These are phyloP conservation scores for Lipomyces orientalis DNA, from an alignment of 805 yeast genomes.

Conservation along the genomic window DNA sequence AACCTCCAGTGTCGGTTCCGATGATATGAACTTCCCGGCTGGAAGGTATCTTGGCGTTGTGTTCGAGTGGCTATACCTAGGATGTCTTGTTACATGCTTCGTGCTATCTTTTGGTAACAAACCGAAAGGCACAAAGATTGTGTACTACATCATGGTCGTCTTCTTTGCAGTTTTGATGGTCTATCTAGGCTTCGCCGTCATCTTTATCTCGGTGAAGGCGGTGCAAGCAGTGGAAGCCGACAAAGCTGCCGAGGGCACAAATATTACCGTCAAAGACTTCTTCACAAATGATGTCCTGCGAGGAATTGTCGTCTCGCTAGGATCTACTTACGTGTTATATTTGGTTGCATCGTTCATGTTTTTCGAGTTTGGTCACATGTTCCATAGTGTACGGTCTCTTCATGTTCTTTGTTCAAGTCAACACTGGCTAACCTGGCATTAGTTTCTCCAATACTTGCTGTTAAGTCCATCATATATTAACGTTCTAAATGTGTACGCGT, in stretches of 20 bases:
- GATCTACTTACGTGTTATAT: slow-evolving; percentile 83
- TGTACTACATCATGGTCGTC: slow-evolving; percentile 73
- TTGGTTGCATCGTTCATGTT: slow-evolving; percentile 77
- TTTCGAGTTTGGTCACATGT: slow-evolving; percentile 91
- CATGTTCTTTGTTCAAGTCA: background rate
- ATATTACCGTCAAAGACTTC: slow-evolving; percentile 53
- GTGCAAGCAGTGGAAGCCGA: slow-evolving; percentile 47
- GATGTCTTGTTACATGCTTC: slow-evolving; percentile 81
- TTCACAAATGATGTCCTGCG: slow-evolving; percentile 76
- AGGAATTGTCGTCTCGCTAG: slow-evolving; percentile 83
- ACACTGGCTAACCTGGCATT: background rate
- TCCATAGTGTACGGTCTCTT: slow-evolving; percentile 58
- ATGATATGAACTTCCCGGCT: slow-evolving; percentile 53
- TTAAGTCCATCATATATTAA: slow-evolving; percentile 89
- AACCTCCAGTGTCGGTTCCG: slow-evolving; percentile 74
- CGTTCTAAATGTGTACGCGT: slow-evolving; percentile 90
- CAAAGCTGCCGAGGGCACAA: slow-evolving; percentile 73
- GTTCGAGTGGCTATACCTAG: slow-evolving; percentile 83
- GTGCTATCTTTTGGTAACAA: slow-evolving; percentile 92
- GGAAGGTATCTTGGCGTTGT: slow-evolving; percentile 80
- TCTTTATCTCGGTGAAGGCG: slow-evolving; percentile 73
- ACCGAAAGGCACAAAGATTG: slow-evolving; percentile 84
- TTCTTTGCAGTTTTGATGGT: slow-evolving; percentile 84
- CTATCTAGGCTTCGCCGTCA: slow-evolving; percentile 81
- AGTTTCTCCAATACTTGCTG: slow-evolving; percentile 76